A percentile compares a stretch with the other conserved stretches of the same genome.
Conservation (phyloP, 2,329 filamentous ascomycete genomes). For the Trichoderma cornu-damae region DNA sequence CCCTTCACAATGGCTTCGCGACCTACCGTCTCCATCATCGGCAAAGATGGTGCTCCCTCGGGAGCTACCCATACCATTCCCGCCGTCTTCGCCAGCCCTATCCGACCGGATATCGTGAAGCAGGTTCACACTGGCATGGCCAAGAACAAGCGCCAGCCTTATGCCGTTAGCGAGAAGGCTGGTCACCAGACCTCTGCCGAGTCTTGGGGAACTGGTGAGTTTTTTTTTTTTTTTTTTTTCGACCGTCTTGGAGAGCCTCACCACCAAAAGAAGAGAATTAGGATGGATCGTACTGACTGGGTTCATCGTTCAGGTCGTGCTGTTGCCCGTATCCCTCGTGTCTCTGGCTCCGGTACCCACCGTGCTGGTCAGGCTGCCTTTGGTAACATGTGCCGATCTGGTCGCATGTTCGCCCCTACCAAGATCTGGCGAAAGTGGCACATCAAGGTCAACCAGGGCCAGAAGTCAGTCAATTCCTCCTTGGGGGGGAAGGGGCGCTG, state of each 20-base stretch:
- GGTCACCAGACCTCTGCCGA: conserved; percentile 99
- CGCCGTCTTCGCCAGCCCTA: conserved; percentile 93
- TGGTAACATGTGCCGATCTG: conserved; percentile 99
- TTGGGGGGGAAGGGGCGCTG: neutral
- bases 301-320: conserved; percentile 68
- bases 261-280: neutral
- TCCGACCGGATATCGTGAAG: conserved; percentile 99
- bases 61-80: conserved; percentile 88
- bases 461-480: conserved; percentile 63
- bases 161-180: conserved; percentile 99
- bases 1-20: conserved; percentile 77
- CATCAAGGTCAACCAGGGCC: conserved; percentile 98
- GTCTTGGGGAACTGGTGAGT: conserved; percentile 98
- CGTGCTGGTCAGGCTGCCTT: conserved; percentile 99
- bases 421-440: conserved; percentile 99
- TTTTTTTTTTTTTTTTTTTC: conserved; percentile 6
- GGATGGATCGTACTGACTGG: neutral
- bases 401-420: conserved; percentile 99
- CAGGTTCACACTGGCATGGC: conserved; percentile 98
- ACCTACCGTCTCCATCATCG: conserved; percentile 96
- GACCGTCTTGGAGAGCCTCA: neutral
- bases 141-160: conserved; percentile 99
- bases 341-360: conserved; percentile 99
- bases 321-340: conserved; percentile 99
- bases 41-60: conserved; percentile 89